These are phyloP conservation scores for Pythium dissotocum DNA, from an alignment of 352 stramenopile species.

Conservation along the genomic window DNA sequence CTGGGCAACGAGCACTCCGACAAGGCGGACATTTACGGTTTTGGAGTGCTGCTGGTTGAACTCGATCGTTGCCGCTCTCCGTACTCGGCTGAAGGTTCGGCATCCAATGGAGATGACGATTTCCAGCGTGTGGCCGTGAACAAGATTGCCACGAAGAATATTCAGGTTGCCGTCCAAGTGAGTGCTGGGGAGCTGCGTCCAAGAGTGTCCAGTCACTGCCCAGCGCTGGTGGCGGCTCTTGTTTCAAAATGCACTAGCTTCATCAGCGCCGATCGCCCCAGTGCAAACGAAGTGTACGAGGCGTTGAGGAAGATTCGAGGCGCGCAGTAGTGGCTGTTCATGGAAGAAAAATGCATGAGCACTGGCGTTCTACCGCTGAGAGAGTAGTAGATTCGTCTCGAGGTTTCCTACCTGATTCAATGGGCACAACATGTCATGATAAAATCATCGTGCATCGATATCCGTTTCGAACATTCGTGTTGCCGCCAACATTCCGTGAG, in stretches of 20 bases:
- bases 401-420: too few relatives aligned
- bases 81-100: too few relatives aligned
- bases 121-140: not conserved
- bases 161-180: slow-evolving; percentile 16
- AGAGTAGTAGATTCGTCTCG: too few relatives aligned
- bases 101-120: too few relatives aligned
- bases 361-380: too few relatives aligned
- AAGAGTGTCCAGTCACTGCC: not conserved
- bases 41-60: slow-evolving; percentile 29
- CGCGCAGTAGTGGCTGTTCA: too few relatives aligned
- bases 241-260: not conserved
- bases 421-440: too few relatives aligned
- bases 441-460: too few relatives aligned
- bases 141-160: slow-evolving; percentile 5
- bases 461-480: too few relatives aligned
- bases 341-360: too few relatives aligned
- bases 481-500: too few relatives aligned
- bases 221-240: not conserved
- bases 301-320: not conserved
- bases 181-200: slow-evolving; percentile 18
- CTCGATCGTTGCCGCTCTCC: slow-evolving; percentile 19
- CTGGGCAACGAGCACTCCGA: slow-evolving; percentile 24
- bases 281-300: not conserved
- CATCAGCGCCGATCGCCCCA: not conserved
- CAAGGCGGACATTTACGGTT: slow-evolving; percentile 31